Base-by-base conservation (phyloP, 805 yeast species). In the Wickerhamomyces chambardii region DNA sequence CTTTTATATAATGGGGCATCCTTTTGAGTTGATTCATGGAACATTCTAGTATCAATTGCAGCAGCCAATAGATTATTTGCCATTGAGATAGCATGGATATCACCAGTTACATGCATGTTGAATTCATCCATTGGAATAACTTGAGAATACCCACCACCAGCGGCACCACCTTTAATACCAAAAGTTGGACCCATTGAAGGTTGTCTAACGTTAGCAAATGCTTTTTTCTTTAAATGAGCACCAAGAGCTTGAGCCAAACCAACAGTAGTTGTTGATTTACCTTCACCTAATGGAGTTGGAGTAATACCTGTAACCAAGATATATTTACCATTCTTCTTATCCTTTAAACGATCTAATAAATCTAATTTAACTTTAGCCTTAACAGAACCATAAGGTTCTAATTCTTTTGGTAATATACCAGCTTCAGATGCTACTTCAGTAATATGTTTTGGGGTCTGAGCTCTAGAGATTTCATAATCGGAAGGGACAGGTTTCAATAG, bases 151-250 rank as follows among this genome's bases (percentile, higher is more conserved):
- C 92, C 92, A 58, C 92, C 90, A 56, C 92, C 92, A 7, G 92
- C 92, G 46, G 92, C 92, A 62, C 92, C 92, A 60, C 92, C 92
- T 58, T 82, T 82, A 46, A 82, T 80, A 63, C 92, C 92, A 51
- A 82, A 82, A 15, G 92, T 82, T 44, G 92, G 92, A 37, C 92
- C 92, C 89, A 82, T 80, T 8, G 87, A 78, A 18, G 92, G 92
- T 56, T 82, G 92, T 67, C 92, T 74, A 35, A 82, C 92, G 53
- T 81, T 82, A 44, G 90, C 92, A 52, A 82, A 70, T 12, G 80
- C 79, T 39, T 79, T 75, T 46, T 73, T 67, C 35, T 73, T 67
- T 56, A 82, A 63, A 51, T 79, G 87, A 28, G 87, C 87, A 43
- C 87, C 84, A 41, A 82, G 61, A 14, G 89, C 87, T 60, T 82